Evolutionary conservation across 2,329 filamentous ascomycete genomes (phyloP), one percentile per base, ranked within the genome.

Genomic region (Immersiporthe knoxdaviesiana): DNA sequence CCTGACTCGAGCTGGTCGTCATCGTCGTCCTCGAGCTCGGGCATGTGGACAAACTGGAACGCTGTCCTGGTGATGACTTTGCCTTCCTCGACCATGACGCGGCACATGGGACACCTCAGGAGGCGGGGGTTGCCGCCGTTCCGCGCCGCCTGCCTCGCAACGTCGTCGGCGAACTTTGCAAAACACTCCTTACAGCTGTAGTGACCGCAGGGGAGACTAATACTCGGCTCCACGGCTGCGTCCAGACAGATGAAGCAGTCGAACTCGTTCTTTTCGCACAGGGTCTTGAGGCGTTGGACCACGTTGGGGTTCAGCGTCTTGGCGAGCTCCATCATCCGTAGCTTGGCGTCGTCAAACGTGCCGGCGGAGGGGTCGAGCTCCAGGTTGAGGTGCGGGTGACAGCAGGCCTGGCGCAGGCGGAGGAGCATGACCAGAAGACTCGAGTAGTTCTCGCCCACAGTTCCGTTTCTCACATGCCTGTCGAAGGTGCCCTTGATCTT

Each of bases 241-340:
- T 97, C 94, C 69, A 92, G 90, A 77, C 94, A 97, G 27, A 96
- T 89, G 0, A 92, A 92, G 75, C 94, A 97, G 76, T 94, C 91
- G 63, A 95, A 92, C 2, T 83, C 85, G 1, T 88, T 83, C 0
- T 78, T 8, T 35, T 8, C 35, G 35, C 77, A 1, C 75, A 77
- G 14, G 65, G 56, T 64, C 73, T 82, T 91, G 76, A 96, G 85
- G 8, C 92, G 88, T n/a, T 82, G 76, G 24, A 97, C 84, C 16
- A 93, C 91, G 21, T 87, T 82, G 0, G 78, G 73, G 7, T 82
- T 78, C 14, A 97, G 81, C 27, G 82, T 77, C 74, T 87, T 86
- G 1, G 93, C 92, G 27, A 77, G 70, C 0, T 67, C 70, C 3
- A 74, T 37, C 76, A 78, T 78, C 14, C 71, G 58, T 3, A 87